phyloP scores from a whole-genome alignment of 1,139 yeast genomes.

The Pichia sp. region DNA sequence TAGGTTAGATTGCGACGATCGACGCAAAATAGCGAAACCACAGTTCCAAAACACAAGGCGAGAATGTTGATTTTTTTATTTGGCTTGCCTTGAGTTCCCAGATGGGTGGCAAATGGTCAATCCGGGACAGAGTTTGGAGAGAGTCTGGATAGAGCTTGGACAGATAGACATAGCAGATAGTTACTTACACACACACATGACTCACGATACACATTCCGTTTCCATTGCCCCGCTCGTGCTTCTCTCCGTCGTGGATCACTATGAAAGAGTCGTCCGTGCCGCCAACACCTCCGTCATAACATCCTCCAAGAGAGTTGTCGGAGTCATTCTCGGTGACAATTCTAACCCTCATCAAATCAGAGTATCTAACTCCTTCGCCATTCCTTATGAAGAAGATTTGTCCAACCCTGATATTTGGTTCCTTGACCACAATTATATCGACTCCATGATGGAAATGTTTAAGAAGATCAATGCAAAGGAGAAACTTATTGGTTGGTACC shows the following conservation, averaged over 20 bases:
- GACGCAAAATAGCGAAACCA: too few relatives aligned
- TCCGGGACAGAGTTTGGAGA: too few relatives aligned
- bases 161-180: too few relatives aligned
- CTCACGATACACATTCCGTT: slow-evolving; percentile 39
- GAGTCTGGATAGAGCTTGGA: too few relatives aligned
- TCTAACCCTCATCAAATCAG: slow-evolving; percentile 36
- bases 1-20: too few relatives aligned
- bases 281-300: slow-evolving; percentile 39
- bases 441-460: slow-evolving; percentile 96
- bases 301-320: slow-evolving; percentile 79
- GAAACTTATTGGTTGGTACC: slow-evolving; percentile 96
- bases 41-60: too few relatives aligned
- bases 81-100: too few relatives aligned
- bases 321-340: slow-evolving; percentile 85
- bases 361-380: slow-evolving; percentile 76
- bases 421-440: slow-evolving; percentile 92
- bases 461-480: slow-evolving; percentile 96
- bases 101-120: too few relatives aligned
- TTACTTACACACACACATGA: not conserved
- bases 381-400: slow-evolving; percentile 96
- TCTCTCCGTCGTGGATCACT: slow-evolving; percentile 91
- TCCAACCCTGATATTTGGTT: slow-evolving; percentile 95
- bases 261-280: slow-evolving; percentile 54
- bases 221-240: slow-evolving; percentile 94
- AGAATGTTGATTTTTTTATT: too few relatives aligned